Base-by-base conservation (phyloP, 176 grass and related monocot genomes). In the Hordeum vulgare region DNA sequence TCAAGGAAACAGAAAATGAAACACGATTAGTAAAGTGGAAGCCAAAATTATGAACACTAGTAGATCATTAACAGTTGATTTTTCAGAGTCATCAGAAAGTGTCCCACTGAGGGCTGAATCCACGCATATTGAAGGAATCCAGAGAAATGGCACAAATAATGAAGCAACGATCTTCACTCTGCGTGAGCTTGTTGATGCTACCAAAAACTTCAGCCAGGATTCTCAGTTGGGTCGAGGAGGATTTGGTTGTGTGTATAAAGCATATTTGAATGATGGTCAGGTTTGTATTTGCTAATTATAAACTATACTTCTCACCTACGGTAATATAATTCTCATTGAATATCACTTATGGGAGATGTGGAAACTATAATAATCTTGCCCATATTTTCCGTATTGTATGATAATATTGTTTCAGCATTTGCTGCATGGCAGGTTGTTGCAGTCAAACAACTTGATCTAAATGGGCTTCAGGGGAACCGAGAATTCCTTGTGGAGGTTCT, bases 401-500 rank as follows among this genome's bases (percentile, higher is more conserved):
- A 71, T 89, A 76, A 84, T 75, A 34, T 27, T 33, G 9, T 57
- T 75, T n/a, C 31, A 77, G 10, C 58, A 36, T 89, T 89, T 89
- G 51, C 41, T 80, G 20, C 59, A 79, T 74, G 69, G 26, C 76
- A 96, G 94, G 90, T 89, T 86, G 94, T 96, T 81, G 94, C 94
- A 35, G 84, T 96, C 54, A 93, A 96, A 85, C 90, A 96, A 44
- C 94, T 96, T 82, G 88, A 96, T 81, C 68, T 76, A 76, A 80
- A 87, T 78, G 90, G 94, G 29, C 66, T 96, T 77, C 94, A 96
- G 80, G 94, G 94, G 66, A 96, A 86, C 63, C 86, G 83, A 75
- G 94, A 96, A 88, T 96, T 96, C 80, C 86, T 96, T 62, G 90
- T 96, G 56, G 94, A 96, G 88, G 88, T 92, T 82, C 80, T 93